Evolutionary conservation across 352 stramenopile species (phyloP).

Genomic region (Blastocystis sp.): DNA sequence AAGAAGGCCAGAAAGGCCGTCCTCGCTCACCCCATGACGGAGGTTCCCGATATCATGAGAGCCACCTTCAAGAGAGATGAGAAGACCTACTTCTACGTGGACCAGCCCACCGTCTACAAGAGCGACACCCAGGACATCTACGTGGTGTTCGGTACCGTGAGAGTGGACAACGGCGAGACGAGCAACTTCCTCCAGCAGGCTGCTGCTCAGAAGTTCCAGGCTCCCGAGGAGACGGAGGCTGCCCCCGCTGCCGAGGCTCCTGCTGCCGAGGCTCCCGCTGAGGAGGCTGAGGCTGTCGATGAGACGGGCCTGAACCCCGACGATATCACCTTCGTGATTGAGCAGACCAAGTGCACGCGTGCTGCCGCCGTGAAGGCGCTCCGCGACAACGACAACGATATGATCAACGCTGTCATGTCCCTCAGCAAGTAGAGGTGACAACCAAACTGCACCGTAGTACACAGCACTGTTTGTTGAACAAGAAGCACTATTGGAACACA

Average conservation of each 20-base stretch:
- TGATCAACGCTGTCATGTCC: slow-evolving; percentile 68
- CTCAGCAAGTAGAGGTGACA: slow-evolving; percentile 32
- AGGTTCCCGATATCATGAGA: slow-evolving; percentile 61
- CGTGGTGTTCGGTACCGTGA: slow-evolving; percentile 58
- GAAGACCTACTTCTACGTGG: slow-evolving; percentile 54
- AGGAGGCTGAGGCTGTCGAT: slow-evolving; percentile 24
- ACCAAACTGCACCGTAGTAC: neutral
- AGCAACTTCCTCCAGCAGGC: slow-evolving; percentile 6
- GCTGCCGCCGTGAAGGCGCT: slow-evolving; percentile 53
- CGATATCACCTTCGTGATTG: slow-evolving; percentile 66
- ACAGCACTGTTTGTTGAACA: slow-evolving; percentile 19
- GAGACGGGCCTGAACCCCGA: slow-evolving; percentile 32
- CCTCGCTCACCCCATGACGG: neutral
- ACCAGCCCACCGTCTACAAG: slow-evolving; percentile 51
- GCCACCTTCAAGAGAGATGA: slow-evolving; percentile 64
- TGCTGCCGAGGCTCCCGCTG: neutral
- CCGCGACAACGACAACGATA: slow-evolving; percentile 59
- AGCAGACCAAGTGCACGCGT: slow-evolving; percentile 57
- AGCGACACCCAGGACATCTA: slow-evolving; percentile 2
- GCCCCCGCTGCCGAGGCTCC: neutral
- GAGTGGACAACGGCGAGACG: slow-evolving; percentile 14
- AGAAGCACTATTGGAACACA: slow-evolving; percentile 42
- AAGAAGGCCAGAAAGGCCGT: slow-evolving; percentile 62
- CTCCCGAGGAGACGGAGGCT: slow-evolving; percentile 7
- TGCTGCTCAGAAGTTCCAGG: slow-evolving; percentile 57